Conservation (phyloP, 768 basidiomycete species). For the Lentinula detonsa region DNA sequence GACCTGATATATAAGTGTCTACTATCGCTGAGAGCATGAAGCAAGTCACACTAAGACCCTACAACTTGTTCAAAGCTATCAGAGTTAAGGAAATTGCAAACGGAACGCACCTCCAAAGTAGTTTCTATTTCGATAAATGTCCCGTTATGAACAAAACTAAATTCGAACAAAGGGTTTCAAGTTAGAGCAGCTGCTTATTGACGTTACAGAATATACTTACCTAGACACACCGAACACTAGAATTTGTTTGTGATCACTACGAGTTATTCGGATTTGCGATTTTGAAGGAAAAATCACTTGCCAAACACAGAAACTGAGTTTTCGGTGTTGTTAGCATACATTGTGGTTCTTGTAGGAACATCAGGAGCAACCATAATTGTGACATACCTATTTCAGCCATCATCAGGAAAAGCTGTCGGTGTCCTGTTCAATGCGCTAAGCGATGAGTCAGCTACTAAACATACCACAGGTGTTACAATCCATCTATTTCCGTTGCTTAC, state of each 20-base stretch:
- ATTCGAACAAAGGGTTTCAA: too few relatives aligned
- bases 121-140: too few relatives aligned
- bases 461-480: constrained; percentile 25
- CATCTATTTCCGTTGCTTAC: constrained; percentile 34
- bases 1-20: constrained; percentile 37
- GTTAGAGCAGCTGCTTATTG: too few relatives aligned
- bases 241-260: not conserved
- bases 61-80: not conserved
- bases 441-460: not conserved
- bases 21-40: constrained; percentile 39
- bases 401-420: constrained; percentile 23
- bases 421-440: not conserved
- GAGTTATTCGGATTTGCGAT: not conserved
- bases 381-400: constrained; percentile 33
- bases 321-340: too few relatives aligned
- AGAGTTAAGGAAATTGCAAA: not conserved
- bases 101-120: too few relatives aligned
- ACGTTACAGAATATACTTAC: not conserved
- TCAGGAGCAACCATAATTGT: not conserved
- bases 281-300: not conserved
- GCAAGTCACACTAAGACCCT: constrained; percentile 36
- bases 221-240: not conserved
- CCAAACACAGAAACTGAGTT: constrained; percentile 20
- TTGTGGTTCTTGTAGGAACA: too few relatives aligned
- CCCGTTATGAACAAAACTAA: too few relatives aligned